Conservation (phyloP, 2,329 filamentous ascomycete species). For the Lecanicillium sp. region DNA sequence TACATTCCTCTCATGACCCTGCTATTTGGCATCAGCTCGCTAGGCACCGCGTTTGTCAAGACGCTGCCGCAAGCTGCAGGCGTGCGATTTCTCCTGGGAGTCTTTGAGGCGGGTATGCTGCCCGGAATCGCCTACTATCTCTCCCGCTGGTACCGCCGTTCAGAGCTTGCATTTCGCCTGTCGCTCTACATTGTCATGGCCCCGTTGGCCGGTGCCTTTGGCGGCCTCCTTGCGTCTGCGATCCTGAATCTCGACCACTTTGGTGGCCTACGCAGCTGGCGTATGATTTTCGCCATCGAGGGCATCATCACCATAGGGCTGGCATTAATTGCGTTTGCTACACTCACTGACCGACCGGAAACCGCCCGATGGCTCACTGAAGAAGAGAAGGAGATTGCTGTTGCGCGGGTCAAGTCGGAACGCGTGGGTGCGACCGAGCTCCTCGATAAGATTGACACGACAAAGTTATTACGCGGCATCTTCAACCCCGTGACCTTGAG, state of each 20-base stretch:
- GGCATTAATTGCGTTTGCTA: slow-evolving; percentile 53
- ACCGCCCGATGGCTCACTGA: slow-evolving; percentile 58
- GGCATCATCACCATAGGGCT: slow-evolving; percentile 51
- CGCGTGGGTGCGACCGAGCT: slow-evolving; percentile 54
- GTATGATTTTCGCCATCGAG: slow-evolving; percentile 66
- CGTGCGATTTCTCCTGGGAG: slow-evolving; percentile 59
- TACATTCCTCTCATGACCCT: slow-evolving; percentile 57
- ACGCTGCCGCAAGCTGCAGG: slow-evolving; percentile 43
- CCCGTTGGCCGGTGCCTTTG: slow-evolving; percentile 63
- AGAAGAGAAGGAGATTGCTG: slow-evolving; percentile 59
- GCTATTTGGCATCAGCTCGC: slow-evolving; percentile 54
- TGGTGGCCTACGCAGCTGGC: slow-evolving; percentile 49
- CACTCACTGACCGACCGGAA: slow-evolving; percentile 60
- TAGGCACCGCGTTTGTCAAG: slow-evolving; percentile 59
- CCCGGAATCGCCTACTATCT: slow-evolving; percentile 70
- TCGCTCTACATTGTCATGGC: slow-evolving; percentile 65
- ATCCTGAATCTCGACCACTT: slow-evolving; percentile 56
- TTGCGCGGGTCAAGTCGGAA: slow-evolving; percentile 61
- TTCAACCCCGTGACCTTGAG: slow-evolving; percentile 53
- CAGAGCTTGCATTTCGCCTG: slow-evolving; percentile 59
- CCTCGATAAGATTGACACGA: slow-evolving; percentile 53
- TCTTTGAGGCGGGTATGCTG: slow-evolving; percentile 68
- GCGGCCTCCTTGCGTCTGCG: slow-evolving; percentile 56
- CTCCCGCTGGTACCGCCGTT: slow-evolving; percentile 62
- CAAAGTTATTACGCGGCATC: slow-evolving; percentile 54